Percentiles rank a stretch among this genome's conserved stretches.
These are phyloP conservation scores for Pythium aristosporum DNA, from an alignment of 352 stramenopile species.

Conservation along the genomic window DNA sequence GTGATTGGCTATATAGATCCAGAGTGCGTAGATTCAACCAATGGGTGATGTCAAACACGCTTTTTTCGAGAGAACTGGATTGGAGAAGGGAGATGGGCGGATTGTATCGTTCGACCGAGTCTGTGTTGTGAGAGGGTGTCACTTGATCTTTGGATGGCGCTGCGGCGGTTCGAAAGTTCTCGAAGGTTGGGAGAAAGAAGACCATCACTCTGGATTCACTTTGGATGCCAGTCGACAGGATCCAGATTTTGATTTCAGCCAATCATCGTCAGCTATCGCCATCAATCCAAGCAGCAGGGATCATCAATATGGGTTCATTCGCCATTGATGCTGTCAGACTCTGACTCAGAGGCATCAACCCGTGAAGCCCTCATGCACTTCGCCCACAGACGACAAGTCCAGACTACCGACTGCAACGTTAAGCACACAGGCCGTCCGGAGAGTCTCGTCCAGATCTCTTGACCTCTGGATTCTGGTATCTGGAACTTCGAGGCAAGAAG, in stretches of 20 bases:
- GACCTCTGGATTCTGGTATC: no score
- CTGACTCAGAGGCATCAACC: no score
- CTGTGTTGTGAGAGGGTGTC: constrained; percentile 9
- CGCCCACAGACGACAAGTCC: no score
- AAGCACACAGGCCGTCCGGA: no score
- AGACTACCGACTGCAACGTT: no score
- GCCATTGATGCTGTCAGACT: no score
- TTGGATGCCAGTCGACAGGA: not conserved
- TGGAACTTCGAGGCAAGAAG: no score
- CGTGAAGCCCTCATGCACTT: no score
- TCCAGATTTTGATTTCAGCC: constrained; percentile 17
- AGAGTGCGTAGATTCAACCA: constrained; percentile 5
- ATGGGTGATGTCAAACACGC: not conserved
- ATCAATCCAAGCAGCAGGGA: constrained; percentile 3
- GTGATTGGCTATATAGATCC: constrained; percentile 20
- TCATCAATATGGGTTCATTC: constrained; percentile 19
- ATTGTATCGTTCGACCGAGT: constrained; percentile 4
- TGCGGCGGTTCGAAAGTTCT: constrained; percentile 27
- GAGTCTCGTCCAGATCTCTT: no score
- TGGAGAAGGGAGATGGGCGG: constrained; percentile 16
- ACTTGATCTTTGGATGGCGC: constrained; percentile 26
- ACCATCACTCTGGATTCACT: constrained; percentile 16
- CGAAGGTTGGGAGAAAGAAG: constrained; percentile 13
- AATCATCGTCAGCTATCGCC: constrained; percentile 20
- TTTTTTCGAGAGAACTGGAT: constrained; percentile 20